A percentile compares a stretch with the other conserved stretches of the same genome.
phyloP scores from a whole-genome alignment of 441 rosid species.

The Arabidopsis lyrata region DNA sequence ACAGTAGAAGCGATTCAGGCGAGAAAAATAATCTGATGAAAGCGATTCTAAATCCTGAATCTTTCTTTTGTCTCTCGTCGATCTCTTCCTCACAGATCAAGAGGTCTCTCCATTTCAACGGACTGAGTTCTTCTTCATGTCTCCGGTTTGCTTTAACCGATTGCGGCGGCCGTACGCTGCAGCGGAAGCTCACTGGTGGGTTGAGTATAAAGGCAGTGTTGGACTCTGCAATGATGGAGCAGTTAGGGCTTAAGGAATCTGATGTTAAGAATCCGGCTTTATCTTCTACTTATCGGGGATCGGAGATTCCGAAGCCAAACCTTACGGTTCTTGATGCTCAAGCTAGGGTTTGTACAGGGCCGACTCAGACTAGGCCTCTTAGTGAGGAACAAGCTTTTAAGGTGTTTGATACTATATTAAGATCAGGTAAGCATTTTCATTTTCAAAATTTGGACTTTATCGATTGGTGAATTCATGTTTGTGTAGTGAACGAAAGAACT shows the following conservation, averaged over 20 bases:
- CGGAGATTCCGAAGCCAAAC: conserved; percentile 70
- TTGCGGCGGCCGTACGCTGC: conserved; percentile 31
- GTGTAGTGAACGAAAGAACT: background rate
- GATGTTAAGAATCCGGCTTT: conserved; percentile 74
- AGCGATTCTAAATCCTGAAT: conserved; percentile 57
- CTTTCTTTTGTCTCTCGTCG: conserved; percentile 45
- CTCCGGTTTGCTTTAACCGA: conserved; percentile 43
- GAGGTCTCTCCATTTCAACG: conserved; percentile 33
- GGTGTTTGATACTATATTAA: conserved; percentile 78
- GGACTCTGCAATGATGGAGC: conserved; percentile 61
- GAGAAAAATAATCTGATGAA: conserved; percentile 51
- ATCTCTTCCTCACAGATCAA: conserved; percentile 42
- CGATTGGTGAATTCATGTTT: background rate
- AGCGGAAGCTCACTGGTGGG: conserved; percentile 39
- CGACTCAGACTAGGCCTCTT: conserved; percentile 86
- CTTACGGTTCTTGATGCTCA: conserved; percentile 92
- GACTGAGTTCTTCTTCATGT: conserved; percentile 23
- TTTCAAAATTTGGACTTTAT: background rate
- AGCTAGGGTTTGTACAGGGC: conserved; percentile 97
- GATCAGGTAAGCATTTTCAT: conserved; percentile 63
- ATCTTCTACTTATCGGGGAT: conserved; percentile 76
- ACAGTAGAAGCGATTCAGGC: conserved; percentile 7
- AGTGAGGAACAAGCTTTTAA: conserved; percentile 78
- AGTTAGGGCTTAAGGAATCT: conserved; percentile 66
- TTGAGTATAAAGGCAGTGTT: conserved; percentile 46